A percentile compares a stretch with the other conserved stretches of the same genome.
phyloP scores from a whole-genome alignment of 2,329 filamentous ascomycete genomes.

The Pseudogymnoascus sp. region DNA sequence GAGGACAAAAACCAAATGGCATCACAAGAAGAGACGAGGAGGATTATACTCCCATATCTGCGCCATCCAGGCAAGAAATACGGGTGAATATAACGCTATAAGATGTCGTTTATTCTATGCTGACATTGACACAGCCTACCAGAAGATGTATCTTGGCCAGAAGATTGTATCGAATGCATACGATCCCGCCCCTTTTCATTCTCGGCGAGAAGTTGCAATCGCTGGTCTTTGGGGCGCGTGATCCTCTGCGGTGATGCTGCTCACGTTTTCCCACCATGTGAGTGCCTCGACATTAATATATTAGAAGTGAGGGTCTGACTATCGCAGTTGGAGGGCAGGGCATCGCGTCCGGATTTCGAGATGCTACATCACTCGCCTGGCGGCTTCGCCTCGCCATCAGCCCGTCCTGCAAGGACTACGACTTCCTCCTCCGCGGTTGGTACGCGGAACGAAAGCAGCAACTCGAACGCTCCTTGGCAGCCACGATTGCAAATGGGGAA shows the following conservation, averaged over 20 bases:
- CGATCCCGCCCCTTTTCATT: conserved; percentile 40
- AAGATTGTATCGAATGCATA: conserved; percentile 38
- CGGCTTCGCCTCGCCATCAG: conserved; percentile 27
- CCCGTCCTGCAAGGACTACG: conserved; percentile 16
- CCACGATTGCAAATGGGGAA: conserved; percentile 29
- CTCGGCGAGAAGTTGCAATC: conserved; percentile 37
- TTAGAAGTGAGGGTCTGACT: neutral
- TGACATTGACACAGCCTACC: conserved; percentile 11
- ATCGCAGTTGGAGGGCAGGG: conserved; percentile 33
- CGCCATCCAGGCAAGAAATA: conserved; percentile 21
- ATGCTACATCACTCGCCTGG: conserved; percentile 31
- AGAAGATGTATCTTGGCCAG: conserved; percentile 30
- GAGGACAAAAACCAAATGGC: conserved; percentile 27
- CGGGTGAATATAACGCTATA: neutral
- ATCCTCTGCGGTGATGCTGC: conserved; percentile 42
- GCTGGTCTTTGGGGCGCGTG: conserved; percentile 34
- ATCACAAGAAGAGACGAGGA: conserved; percentile 17
- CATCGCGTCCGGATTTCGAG: conserved; percentile 33
- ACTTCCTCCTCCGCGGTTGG: conserved; percentile 26
- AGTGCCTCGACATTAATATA: conserved; percentile 10
- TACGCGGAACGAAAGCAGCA: conserved; percentile 32
- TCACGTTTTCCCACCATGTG: conserved; percentile 44
- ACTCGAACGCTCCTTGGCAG: conserved; percentile 28
- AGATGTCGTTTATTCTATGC: neutral
- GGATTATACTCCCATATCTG: conserved; percentile 26